A percentile compares a stretch with the other conserved stretches of the same genome.
These are phyloP conservation scores for Kalmanozyma brasiliensis DNA, from an alignment of 1,284 basidiomycete species.

Conservation along the genomic window DNA sequence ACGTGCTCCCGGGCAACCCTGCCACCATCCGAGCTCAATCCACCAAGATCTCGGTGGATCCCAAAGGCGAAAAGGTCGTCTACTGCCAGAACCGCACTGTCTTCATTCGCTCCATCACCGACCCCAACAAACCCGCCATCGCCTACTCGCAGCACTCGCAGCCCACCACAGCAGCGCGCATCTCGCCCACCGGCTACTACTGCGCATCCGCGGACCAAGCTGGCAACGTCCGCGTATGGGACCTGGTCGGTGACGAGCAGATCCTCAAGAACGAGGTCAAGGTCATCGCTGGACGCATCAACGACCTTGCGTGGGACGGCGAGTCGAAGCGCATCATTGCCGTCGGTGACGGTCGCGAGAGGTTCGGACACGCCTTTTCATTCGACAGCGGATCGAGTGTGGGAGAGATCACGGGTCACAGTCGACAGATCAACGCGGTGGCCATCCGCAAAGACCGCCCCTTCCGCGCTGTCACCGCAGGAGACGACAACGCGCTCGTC, in stretches of 20 bases:
- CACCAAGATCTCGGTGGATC: slow-evolving; percentile 79
- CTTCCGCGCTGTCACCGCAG: slow-evolving; percentile 76
- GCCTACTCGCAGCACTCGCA: slow-evolving; percentile 84
- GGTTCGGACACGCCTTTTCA: slow-evolving; percentile 70
- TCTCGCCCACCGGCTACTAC: slow-evolving; percentile 94
- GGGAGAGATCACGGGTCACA: slow-evolving; percentile 93
- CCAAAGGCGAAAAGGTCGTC: slow-evolving; percentile 79
- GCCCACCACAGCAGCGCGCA: slow-evolving; percentile 85
- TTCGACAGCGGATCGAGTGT: slow-evolving; percentile 80
- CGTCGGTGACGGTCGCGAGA: slow-evolving; percentile 93
- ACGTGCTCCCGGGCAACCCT: slow-evolving; percentile 56
- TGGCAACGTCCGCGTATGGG: slow-evolving; percentile 82
- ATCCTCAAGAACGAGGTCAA: slow-evolving; percentile 77
- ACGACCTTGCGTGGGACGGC: slow-evolving; percentile 95
- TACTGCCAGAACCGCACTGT: slow-evolving; percentile 88
- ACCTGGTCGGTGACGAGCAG: slow-evolving; percentile 87
- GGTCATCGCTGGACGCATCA: slow-evolving; percentile 83
- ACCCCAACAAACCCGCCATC: slow-evolving; percentile 60
- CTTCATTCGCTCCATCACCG: slow-evolving; percentile 70
- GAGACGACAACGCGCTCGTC: slow-evolving; percentile 82
- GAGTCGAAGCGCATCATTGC: slow-evolving; percentile 91
- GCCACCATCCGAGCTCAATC: slow-evolving; percentile 73
- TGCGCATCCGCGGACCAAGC: slow-evolving; percentile 76
- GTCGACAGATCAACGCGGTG: slow-evolving; percentile 91
- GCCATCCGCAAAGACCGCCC: slow-evolving; percentile 90